Percentiles rank a stretch among this genome's conserved stretches.
Evolutionary conservation across 495 filamentous ascomycete species (phyloP).

Genomic region (Pseudevernia furfuracea): DNA sequence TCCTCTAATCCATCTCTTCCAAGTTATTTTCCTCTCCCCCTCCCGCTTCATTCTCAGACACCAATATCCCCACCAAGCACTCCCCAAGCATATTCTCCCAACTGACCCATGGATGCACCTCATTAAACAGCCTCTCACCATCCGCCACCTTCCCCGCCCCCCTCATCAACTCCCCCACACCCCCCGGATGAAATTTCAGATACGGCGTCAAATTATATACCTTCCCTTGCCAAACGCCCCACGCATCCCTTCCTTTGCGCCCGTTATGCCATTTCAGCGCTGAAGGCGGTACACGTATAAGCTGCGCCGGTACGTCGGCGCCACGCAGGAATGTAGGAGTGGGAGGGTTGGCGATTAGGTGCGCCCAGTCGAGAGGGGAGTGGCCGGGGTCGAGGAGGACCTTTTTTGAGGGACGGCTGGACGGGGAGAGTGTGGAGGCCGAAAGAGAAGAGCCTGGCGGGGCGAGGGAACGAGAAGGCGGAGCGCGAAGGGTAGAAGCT

Average conservation of each 20-base stretch:
- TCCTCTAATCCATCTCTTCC: constrained; percentile 62
- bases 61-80: constrained; percentile 79
- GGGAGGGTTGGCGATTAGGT: constrained; percentile 55
- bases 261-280: constrained; percentile 68
- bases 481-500: constrained; percentile 36
- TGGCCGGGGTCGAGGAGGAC: constrained; percentile 78
- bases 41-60: constrained; percentile 60
- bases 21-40: constrained; percentile 38
- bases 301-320: constrained; percentile 42
- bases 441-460: constrained; percentile 32
- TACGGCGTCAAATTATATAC: constrained; percentile 95
- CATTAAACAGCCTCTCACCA: constrained; percentile 70
- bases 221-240: constrained; percentile 76
- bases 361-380: constrained; percentile 93
- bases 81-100: constrained; percentile 87
- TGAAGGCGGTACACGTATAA: constrained; percentile 66
- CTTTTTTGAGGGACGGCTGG: constrained; percentile 41
- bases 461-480: constrained; percentile 36
- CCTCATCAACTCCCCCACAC: constrained; percentile 74
- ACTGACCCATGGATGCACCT: constrained; percentile 96
- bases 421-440: constrained; percentile 31
- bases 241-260: constrained; percentile 74
- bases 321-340: constrained; percentile 59
- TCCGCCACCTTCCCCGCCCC: constrained; percentile 67
- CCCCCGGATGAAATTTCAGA: constrained; percentile 83